phyloP scores from a whole-genome alignment of 140 eudicot genomes.

The Stevia rebaudiana region DNA sequence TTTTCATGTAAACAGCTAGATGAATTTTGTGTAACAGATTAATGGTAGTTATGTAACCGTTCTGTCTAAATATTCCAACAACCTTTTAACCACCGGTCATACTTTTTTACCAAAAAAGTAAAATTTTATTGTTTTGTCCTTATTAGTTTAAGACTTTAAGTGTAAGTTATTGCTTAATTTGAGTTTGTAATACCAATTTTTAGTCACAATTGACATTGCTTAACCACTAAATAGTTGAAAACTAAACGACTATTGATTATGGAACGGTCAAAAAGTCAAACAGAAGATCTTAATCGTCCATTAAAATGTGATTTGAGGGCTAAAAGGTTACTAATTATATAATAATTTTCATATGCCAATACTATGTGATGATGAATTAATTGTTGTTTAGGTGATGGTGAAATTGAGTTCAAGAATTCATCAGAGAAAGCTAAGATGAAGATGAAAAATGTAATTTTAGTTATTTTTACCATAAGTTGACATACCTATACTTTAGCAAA shows the following conservation, averaged over 20 bases:
- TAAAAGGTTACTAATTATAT: not conserved
- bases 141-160: too few relatives aligned
- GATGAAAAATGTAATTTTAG: constrained; percentile 1
- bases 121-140: not conserved
- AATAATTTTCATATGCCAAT: too few relatives aligned
- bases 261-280: too few relatives aligned
- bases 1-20: constrained; percentile 16
- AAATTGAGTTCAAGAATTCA: constrained; percentile 33
- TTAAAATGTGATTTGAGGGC: not conserved
- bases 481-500: not conserved
- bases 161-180: not conserved
- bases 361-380: not conserved
- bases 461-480: not conserved
- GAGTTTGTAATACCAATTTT: not conserved
- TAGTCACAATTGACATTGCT: not conserved
- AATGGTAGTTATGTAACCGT: constrained; percentile 2
- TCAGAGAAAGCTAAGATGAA: constrained; percentile 35
- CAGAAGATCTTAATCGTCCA: too few relatives aligned
- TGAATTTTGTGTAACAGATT: constrained; percentile 1
- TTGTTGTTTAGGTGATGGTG: constrained; percentile 34
- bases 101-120: not conserved
- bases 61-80: not conserved
- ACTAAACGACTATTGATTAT: too few relatives aligned
- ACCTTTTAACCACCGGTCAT: not conserved
- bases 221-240: too few relatives aligned